Evolutionary conservation across 2,329 filamentous ascomycete species (phyloP).

Genomic region (Coleophoma cylindrospora): DNA sequence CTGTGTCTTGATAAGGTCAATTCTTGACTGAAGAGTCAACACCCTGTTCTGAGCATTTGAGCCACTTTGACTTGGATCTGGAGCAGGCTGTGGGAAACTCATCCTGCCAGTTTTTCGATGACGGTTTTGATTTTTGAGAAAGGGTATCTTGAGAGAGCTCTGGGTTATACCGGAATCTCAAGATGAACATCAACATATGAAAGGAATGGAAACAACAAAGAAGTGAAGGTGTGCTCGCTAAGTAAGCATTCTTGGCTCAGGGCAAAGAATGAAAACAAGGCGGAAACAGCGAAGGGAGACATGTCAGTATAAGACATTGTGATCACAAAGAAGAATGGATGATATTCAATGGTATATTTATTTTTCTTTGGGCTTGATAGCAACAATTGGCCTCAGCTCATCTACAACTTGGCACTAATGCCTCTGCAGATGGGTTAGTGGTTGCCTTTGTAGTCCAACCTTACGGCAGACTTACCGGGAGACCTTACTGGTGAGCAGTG

Average conservation of each 20-base stretch:
- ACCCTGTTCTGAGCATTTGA: too few relatives aligned
- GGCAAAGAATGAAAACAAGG: slow-evolving; percentile 6
- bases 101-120: too few relatives aligned
- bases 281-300: background rate
- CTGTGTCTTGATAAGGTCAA: too few relatives aligned
- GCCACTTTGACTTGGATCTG: too few relatives aligned
- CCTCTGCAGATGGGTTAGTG: background rate
- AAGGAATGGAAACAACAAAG: background rate
- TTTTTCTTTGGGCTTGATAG: too few relatives aligned
- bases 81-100: too few relatives aligned
- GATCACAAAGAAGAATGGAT: background rate
- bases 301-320: background rate
- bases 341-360: too few relatives aligned
- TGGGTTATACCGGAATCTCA: too few relatives aligned
- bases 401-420: background rate
- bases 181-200: background rate
- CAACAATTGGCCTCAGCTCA: background rate
- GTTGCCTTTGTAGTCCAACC: background rate
- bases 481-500: slow-evolving; percentile 31
- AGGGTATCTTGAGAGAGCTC: too few relatives aligned
- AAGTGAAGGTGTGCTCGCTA: background rate
- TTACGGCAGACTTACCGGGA: background rate
- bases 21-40: too few relatives aligned
- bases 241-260: slow-evolving; percentile 2
- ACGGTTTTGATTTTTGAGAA: too few relatives aligned